Evolutionary conservation across 2,329 filamentous ascomycete genomes (phyloP), one percentile per base, ranked within the genome.

Genomic region (Hypocrella siamensis): DNA sequence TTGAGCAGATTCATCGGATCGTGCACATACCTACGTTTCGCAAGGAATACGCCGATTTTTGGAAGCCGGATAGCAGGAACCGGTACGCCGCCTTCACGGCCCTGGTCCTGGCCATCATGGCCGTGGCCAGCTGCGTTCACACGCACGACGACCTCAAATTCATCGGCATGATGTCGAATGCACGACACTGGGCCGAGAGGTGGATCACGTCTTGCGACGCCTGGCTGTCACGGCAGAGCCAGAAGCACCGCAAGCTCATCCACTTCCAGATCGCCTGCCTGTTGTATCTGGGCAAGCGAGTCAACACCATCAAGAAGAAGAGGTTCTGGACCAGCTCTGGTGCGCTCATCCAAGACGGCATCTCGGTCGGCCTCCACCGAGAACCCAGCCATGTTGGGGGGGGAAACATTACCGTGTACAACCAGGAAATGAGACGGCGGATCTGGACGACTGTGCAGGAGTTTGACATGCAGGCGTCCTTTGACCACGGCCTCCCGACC

Each of bases 271-370:
- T 75, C 12, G 58, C 61, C 10, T 74, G 70, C 40, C 52, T 75
- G 19, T 44, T 70, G n/a, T 74, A 72, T 39, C 59, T 75, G 3
- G 67, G 65, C 27, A 75, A 74, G 56, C 58, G 67, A 19, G 64
- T 74, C 39, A 75, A 75, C 49, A 68, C 65, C 3, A 63, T 75
- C 40, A 72, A 74, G 56, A 75, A 75, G 60, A 75, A 75, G 58
- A 59, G 67, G 10, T 74, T 70, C 48, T 75, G 70, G 70, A 70
- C 66, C 12, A 58, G 61, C 25, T 58, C 70, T 1, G 68, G 70
- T 1, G 57, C 62, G 5, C 54, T 75, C 34, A 61, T 72, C 11
- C 67, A 69, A 30, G 65, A 74, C 31, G 68, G 65, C 33, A 65
- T 75, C 35, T 63, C 64, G 2, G 63, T 74, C 19, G 70, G 69